These are phyloP conservation scores for Fusarium cyanostomum DNA, from an alignment of 2,329 filamentous ascomycete species.

Conservation along the genomic window DNA sequence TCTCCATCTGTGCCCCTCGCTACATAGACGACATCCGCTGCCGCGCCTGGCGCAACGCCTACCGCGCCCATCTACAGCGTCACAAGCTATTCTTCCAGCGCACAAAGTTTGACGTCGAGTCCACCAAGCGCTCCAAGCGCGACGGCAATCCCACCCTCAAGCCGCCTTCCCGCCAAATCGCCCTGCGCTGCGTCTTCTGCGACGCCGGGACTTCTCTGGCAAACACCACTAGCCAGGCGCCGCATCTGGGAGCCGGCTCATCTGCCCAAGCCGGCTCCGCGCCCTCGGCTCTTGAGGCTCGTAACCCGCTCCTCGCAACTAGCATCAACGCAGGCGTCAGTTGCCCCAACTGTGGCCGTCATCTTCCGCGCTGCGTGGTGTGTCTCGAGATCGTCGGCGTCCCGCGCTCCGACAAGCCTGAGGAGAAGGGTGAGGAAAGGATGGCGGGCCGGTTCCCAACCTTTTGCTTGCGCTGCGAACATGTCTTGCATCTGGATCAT, in stretches of 20 bases:
- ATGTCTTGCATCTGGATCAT: conserved; percentile 74
- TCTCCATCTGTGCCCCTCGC: conserved; percentile 76
- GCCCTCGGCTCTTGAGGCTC: conserved; percentile 47
- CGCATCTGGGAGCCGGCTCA: conserved; percentile 18
- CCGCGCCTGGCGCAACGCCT: conserved; percentile 75
- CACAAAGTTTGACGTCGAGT: conserved; percentile 81
- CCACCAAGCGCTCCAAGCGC: conserved; percentile 73
- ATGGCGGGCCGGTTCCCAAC: conserved; percentile 70
- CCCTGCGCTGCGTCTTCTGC: conserved; percentile 81
- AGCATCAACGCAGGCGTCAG: conserved; percentile 69
- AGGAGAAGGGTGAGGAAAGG: conserved; percentile 59
- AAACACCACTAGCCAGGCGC: conserved; percentile 44
- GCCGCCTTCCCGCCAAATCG: conserved; percentile 73
- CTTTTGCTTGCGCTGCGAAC: conserved; percentile 74
- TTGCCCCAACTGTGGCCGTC: conserved; percentile 73
- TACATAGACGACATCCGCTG: conserved; percentile 83
- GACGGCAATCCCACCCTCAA: conserved; percentile 57
- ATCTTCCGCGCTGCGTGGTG: conserved; percentile 73
- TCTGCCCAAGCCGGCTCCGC: conserved; percentile 25
- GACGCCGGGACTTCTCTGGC: conserved; percentile 66
- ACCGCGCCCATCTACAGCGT: conserved; percentile 75
- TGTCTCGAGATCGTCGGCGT: conserved; percentile 74
- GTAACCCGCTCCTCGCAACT: conserved; percentile 67
- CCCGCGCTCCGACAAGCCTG: conserved; percentile 67
- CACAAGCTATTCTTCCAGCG: conserved; percentile 79